phyloP scores from a whole-genome alignment of 2,329 filamentous ascomycete species.

The Hymenoscyphus salicellus region DNA sequence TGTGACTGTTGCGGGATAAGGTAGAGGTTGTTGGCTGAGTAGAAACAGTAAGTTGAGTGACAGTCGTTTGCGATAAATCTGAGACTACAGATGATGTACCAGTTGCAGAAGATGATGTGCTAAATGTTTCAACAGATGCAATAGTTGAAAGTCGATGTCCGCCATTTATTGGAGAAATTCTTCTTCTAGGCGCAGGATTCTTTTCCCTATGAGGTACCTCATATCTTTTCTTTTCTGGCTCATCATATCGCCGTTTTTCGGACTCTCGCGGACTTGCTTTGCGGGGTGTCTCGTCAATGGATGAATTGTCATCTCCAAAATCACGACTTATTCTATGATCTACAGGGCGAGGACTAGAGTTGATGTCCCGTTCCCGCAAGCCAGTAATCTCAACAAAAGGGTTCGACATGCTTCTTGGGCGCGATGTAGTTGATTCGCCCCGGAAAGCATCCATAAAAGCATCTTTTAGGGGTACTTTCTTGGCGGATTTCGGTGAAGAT shows the following conservation, averaged over 20 bases:
- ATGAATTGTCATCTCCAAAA: constrained; percentile 8
- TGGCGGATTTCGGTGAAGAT: constrained; percentile 48
- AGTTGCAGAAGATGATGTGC: constrained; percentile 12
- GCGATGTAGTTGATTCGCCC: constrained; percentile 51
- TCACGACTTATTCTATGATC: constrained; percentile 15
- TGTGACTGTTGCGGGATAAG: constrained; percentile 31
- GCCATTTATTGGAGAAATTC: constrained; percentile 26
- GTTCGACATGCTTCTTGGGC: constrained; percentile 22
- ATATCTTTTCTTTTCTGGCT: constrained; percentile 13
- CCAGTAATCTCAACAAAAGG: constrained; percentile 27
- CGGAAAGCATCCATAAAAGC: constrained; percentile 60
- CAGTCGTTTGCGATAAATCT: constrained; percentile 39
- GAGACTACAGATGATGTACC: constrained; percentile 23
- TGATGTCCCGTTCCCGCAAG: constrained; percentile 24
- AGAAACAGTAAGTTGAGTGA: constrained; percentile 40
- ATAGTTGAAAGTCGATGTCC: constrained; percentile 34
- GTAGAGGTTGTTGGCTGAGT: constrained; percentile 25
- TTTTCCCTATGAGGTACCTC: constrained; percentile 19
- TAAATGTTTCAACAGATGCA: constrained; percentile 24
- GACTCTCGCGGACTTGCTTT: constrained; percentile 10
- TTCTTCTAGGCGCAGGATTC: constrained; percentile 18
- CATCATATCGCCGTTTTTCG: background rate
- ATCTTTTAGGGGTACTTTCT: constrained; percentile 55
- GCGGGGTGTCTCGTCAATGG: constrained; percentile 14
- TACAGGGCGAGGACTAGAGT: constrained; percentile 9